Percentiles rank a stretch among this genome's conserved stretches.
Evolutionary conservation across 2,329 filamentous ascomycete species (phyloP).

Genomic region (Diaporthe capsici): DNA sequence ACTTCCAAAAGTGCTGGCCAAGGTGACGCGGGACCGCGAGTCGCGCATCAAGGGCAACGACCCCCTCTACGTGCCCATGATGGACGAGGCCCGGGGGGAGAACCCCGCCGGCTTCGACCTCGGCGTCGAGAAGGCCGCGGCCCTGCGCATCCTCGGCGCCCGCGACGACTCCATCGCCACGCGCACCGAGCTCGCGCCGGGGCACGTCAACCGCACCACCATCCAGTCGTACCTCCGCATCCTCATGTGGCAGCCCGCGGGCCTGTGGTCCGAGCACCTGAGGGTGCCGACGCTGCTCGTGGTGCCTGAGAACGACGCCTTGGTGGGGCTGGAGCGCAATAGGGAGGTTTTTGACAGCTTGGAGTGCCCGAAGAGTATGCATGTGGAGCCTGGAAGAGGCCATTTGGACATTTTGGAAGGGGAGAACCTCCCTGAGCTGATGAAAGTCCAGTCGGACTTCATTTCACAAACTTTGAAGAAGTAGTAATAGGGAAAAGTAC

Average conservation of each 20-base stretch:
- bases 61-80: conserved; percentile 19
- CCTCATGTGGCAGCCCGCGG: conserved; percentile 23
- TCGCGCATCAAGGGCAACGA: conserved; percentile 25
- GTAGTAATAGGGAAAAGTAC: too few relatives aligned
- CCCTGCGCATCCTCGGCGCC: too few relatives aligned
- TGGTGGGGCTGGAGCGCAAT: too few relatives aligned
- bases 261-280: neutral
- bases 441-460: too few relatives aligned
- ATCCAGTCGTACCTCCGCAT: neutral
- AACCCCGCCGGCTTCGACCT: conserved; percentile 26
- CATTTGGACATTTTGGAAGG: too few relatives aligned
- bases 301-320: neutral
- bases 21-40: conserved; percentile 43
- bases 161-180: too few relatives aligned
- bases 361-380: too few relatives aligned
- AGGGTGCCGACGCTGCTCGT: neutral
- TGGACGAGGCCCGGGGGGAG: conserved; percentile 1
- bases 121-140: neutral
- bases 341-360: too few relatives aligned
- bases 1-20: neutral
- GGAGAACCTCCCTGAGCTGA: too few relatives aligned
- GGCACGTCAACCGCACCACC: neutral
- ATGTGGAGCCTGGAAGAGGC: too few relatives aligned
- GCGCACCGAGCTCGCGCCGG: neutral
- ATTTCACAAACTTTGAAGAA: too few relatives aligned